phyloP scores from a whole-genome alignment of 2,329 filamentous ascomycete genomes.

The Dactylellina drechsleri region DNA sequence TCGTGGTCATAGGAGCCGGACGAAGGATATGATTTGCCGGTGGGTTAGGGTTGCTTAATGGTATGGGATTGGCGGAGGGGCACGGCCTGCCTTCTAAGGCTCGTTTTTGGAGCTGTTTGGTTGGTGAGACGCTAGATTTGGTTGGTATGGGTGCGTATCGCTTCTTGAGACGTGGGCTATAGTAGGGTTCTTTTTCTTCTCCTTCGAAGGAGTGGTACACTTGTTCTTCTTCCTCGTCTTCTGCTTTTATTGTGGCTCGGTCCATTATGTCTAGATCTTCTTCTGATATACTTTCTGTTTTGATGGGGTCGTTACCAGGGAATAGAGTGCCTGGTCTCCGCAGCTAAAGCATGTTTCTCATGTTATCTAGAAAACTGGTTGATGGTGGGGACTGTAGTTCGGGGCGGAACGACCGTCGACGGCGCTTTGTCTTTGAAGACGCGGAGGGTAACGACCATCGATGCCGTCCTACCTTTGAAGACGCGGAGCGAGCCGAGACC shows the following conservation, averaged over 20 bases:
- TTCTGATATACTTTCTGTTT: neutral
- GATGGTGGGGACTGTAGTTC: too few species aligned
- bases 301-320: too few species aligned
- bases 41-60: neutral
- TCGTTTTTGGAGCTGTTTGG: neutral
- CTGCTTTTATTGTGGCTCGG: neutral
- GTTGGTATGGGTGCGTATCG: neutral
- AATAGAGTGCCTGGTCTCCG: too few species aligned
- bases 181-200: neutral
- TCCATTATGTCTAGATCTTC: neutral
- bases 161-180: neutral
- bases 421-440: too few species aligned
- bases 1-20: neutral
- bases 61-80: too few species aligned
- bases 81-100: neutral
- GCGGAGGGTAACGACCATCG: too few species aligned
- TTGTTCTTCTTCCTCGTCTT: conserved; percentile 3
- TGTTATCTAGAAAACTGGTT: too few species aligned
- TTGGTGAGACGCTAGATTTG: neutral
- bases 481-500: too few species aligned
- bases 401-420: too few species aligned
- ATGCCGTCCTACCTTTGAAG: too few species aligned
- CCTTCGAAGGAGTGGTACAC: neutral
- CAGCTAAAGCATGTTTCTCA: too few species aligned
- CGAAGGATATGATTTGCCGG: neutral